A percentile compares a stretch with the other conserved stretches of the same genome.
These are phyloP conservation scores for Hirsutella rhossiliensis DNA, from an alignment of 2,329 filamentous ascomycete genomes.

Conservation along the genomic window DNA sequence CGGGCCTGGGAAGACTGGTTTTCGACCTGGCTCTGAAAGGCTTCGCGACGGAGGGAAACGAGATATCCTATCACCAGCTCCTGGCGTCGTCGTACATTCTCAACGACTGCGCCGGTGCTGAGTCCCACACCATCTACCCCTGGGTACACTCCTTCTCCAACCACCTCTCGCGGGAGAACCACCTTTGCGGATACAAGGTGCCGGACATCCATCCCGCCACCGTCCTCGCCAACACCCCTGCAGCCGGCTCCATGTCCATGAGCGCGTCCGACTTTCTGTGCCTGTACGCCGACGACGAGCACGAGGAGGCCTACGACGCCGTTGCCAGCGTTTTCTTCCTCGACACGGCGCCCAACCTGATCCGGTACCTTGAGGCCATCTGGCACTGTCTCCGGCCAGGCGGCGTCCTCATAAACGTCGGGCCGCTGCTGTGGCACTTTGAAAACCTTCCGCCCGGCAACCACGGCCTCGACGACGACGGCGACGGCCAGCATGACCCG, in stretches of 20 bases:
- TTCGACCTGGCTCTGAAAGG: constrained; percentile 72
- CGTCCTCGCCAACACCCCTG: constrained; percentile 27
- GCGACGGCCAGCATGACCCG: constrained; percentile 36
- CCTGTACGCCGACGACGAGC: constrained; percentile 57
- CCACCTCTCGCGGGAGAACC: constrained; percentile 58
- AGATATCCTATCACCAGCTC: constrained; percentile 96
- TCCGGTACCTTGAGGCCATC: constrained; percentile 81
- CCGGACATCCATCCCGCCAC: constrained; percentile 69
- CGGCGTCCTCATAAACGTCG: constrained; percentile 80
- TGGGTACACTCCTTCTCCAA: constrained; percentile 88
- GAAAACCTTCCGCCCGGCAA: constrained; percentile 58
- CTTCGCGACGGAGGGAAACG: constrained; percentile 73
- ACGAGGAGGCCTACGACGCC: constrained; percentile 58
- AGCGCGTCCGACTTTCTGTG: constrained; percentile 84
- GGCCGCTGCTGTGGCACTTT: constrained; percentile 92
- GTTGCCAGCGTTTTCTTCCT: constrained; percentile 92
- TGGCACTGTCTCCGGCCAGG: constrained; percentile 62
- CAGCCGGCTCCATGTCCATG: constrained; percentile 72
- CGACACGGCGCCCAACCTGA: constrained; percentile 88
- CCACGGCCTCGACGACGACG: constrained; percentile 38
- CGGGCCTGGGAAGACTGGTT: constrained; percentile 77
- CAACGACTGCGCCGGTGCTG: constrained; percentile 48
- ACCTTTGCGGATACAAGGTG: constrained; percentile 60
- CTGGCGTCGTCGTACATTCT: constrained; percentile 69
- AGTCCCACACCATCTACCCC: constrained; percentile 65